Evolutionary conservation across 2,329 filamentous ascomycete species (phyloP).

Genomic region (Neofusicoccum kwambonambiense): DNA sequence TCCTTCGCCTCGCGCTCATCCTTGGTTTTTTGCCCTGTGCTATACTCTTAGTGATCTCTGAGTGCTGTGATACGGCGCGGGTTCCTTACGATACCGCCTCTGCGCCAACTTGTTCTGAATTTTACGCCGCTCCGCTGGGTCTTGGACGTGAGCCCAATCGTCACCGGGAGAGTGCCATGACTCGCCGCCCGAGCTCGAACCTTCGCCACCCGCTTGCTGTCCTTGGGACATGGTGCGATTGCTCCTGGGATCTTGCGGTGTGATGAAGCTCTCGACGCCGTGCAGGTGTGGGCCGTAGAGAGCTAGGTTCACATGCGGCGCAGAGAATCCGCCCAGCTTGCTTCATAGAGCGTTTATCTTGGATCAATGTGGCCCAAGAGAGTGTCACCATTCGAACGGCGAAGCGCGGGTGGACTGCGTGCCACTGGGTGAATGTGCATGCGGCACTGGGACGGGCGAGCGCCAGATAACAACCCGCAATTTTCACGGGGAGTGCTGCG

Average conservation of each 20-base stretch:
- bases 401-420: neutral
- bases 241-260: neutral
- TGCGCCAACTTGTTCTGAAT: conserved; percentile 77
- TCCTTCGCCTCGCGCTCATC: conserved; percentile 66
- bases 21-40: conserved; percentile 65
- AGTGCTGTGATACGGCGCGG: neutral
- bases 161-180: neutral
- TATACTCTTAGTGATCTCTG: neutral
- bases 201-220: neutral
- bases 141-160: conserved; percentile 65
- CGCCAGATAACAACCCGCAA: too few relatives aligned
- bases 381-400: neutral
- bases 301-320: neutral
- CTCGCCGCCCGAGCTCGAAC: neutral
- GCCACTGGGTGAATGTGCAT: neutral
- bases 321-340: neutral
- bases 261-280: neutral
- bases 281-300: neutral
- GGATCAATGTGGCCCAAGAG: neutral
- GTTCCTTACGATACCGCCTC: conserved; percentile 67
- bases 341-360: neutral
- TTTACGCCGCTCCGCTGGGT: conserved; percentile 68
- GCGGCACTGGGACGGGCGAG: neutral
- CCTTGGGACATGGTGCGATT: neutral
- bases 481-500: neutral